Percentiles rank a stretch among this genome's conserved stretches.
phyloP scores from a whole-genome alignment of 2,329 filamentous ascomycete genomes.

The Colletotrichum sp. region DNA sequence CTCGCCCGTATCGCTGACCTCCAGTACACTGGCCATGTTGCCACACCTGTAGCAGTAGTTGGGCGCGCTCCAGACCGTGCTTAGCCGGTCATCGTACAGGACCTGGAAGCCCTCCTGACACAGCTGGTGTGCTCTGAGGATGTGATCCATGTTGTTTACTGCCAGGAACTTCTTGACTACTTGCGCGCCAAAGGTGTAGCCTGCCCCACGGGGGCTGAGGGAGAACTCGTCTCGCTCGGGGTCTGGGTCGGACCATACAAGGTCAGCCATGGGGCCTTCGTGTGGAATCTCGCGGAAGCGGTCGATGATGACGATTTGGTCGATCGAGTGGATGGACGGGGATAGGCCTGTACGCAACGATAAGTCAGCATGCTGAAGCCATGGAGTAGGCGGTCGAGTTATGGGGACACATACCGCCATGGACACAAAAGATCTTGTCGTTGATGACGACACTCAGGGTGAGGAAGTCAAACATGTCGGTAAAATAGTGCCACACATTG shows the following conservation, averaged over 20 bases:
- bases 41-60: conserved; percentile 97
- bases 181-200: conserved; percentile 96
- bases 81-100: conserved; percentile 91
- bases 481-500: conserved; percentile 99
- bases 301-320: conserved; percentile 99
- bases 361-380: not conserved
- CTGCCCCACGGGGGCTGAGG: conserved; percentile 88
- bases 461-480: conserved; percentile 99
- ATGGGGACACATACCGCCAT: conserved; percentile 67
- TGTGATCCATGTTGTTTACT: conserved; percentile 97
- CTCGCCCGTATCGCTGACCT: conserved; percentile 92
- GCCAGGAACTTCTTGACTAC: conserved; percentile 98
- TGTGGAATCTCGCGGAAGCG: conserved; percentile 98
- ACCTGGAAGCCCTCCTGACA: conserved; percentile 99
- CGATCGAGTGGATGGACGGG: conserved; percentile 94
- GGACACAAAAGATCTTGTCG: conserved; percentile 98
- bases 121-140: conserved; percentile 95
- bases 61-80: conserved; percentile 97
- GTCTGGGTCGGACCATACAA: conserved; percentile 98
- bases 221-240: conserved; percentile 98
- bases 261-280: conserved; percentile 98
- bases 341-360: conserved; percentile 65
- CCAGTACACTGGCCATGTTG: conserved; percentile 95
- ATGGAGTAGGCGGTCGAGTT: not conserved
- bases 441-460: conserved; percentile 98